Base-by-base conservation (phyloP, 148 eudicot species). In the Pouteria glomerata region DNA sequence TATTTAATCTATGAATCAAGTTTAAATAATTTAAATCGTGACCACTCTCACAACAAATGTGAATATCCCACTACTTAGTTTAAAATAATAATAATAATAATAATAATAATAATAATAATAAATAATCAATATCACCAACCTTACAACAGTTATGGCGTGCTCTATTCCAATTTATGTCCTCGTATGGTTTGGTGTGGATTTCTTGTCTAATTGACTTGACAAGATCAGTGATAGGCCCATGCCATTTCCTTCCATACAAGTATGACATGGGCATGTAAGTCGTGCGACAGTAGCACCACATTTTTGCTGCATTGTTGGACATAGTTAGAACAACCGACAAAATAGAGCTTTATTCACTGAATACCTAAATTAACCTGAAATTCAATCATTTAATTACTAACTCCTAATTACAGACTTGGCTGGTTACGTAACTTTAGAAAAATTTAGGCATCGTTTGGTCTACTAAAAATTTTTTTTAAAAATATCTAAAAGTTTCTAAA, bases 181-280 rank as follows among this genome's bases (percentile, higher is more conserved):
- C 67, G 18, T 82, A 82, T 11, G 79, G 74, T 27, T 73, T 74
- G 21, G 72, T 65, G 58, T 82, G 68, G 31, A 82, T 74, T 75
- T 82, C 84, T 66, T 74, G 30, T 33, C 84, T 67, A 61, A 82
- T 11, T 55, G 69, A 42, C 51, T 60, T 53, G 4, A 82, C 79
- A n/a, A 82, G 79, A 47, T 78, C 76, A 1, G 80, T 80, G 72
- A 80, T 73, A 0, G 77, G 83, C 6, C 83, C 83, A 6, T 72
- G 77, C 18, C 48, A 75, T 76, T 72, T 76, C 33, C 58, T 76
- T 63, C 77, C 80, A 35, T 80, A 80, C 67, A 80, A 63, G 42
- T 80, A 80, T 1, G 83, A 80, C 83, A 80, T 80, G 1, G 83
- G 83, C 83, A 80, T 73, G 68, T 80, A 80, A 44, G 80, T 77